Percentiles rank a stretch among this genome's conserved stretches.
Conservation (phyloP, 73 alveolate genomes). For the Loxodes magnus region DNA sequence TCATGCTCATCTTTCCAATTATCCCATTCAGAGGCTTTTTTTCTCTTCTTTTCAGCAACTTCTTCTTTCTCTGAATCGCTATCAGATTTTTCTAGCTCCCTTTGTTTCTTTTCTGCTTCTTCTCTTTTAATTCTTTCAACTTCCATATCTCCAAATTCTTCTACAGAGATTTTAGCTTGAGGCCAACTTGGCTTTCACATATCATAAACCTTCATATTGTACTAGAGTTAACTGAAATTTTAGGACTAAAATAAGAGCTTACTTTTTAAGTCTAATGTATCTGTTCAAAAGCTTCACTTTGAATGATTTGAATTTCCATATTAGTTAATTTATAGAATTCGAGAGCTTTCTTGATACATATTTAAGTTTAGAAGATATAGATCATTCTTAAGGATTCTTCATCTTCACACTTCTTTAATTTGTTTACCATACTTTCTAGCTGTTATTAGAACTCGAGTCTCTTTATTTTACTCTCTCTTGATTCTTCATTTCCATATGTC, state of each 20-base stretch:
- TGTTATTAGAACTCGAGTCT: constrained; percentile 2
- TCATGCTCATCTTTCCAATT: constrained; percentile 15
- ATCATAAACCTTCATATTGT: background rate
- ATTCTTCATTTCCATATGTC: background rate
- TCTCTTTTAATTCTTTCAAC: background rate
- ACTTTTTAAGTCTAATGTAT: background rate
- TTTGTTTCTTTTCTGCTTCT: constrained; percentile 7
- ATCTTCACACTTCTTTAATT: background rate
- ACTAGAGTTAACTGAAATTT: background rate
- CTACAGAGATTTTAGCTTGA: background rate
- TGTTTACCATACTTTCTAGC: background rate
- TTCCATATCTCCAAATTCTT: constrained; percentile 9
- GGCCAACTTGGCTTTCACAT: background rate
- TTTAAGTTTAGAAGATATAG: background rate
- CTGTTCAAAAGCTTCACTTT: background rate
- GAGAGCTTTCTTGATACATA: background rate
- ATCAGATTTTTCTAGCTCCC: constrained; percentile 1
- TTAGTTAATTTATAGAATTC: background rate
- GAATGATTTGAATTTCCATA: background rate
- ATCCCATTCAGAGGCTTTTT: constrained; percentile 15
- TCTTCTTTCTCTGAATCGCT: constrained; percentile 2
- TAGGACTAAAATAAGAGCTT: background rate
- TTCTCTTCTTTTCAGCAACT: background rate
- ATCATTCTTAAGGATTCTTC: background rate
- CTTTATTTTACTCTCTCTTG: constrained; percentile 8